Evolutionary conservation across 2,329 filamentous ascomycete genomes (phyloP).

Genomic region (Xylariaceae sp.): DNA sequence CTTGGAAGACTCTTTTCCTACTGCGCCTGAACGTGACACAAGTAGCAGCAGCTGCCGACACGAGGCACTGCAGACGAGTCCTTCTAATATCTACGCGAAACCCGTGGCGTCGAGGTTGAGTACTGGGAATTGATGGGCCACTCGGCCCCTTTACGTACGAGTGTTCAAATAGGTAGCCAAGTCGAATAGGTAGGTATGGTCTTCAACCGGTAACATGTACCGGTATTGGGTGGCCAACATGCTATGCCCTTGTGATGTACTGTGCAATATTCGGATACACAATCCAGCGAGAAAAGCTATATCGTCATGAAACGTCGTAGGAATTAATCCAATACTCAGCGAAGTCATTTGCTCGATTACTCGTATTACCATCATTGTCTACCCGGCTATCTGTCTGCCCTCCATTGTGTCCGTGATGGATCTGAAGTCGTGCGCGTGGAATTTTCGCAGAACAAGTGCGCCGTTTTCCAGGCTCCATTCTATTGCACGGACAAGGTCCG

Average conservation of each 20-base stretch:
- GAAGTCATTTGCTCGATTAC: background rate
- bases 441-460: background rate
- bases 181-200: too few relatives aligned
- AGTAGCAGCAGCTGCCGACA: slow-evolving; percentile 1
- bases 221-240: too few relatives aligned
- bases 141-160: background rate
- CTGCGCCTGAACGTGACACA: background rate
- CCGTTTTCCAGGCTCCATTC: background rate
- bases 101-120: slow-evolving; percentile 3
- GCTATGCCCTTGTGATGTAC: too few relatives aligned
- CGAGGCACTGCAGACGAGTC: background rate
- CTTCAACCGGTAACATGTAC: background rate
- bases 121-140: background rate
- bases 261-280: too few relatives aligned
- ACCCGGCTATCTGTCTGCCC: background rate
- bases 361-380: background rate
- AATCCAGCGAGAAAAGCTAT: background rate
- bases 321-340: background rate
- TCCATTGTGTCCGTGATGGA: background rate
- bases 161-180: background rate
- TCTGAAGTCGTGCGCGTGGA: background rate
- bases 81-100: slow-evolving; percentile 2
- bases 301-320: background rate
- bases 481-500: background rate
- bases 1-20: background rate